Evolutionary conservation across 345 rosid genomes (phyloP).

Genomic region (Eutrema japonicum): DNA sequence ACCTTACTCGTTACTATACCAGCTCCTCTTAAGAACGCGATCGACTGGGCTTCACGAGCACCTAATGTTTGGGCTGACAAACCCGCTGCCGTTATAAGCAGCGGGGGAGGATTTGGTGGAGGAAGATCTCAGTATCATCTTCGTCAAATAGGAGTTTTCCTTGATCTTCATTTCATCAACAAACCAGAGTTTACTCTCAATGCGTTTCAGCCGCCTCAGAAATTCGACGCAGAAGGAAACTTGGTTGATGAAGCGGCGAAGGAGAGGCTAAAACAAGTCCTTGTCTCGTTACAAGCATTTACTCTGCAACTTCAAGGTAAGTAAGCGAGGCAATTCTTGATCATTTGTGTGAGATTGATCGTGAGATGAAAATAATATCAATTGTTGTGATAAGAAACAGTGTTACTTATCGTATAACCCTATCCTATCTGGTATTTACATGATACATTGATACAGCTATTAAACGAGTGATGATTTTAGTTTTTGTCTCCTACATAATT

Average conservation of each 20-base stretch:
- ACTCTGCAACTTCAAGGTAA: constrained; percentile 59
- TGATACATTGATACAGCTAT: neutral
- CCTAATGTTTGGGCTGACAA: constrained; percentile 84
- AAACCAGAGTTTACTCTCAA: constrained; percentile 75
- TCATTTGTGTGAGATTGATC: constrained; percentile 20
- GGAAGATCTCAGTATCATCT: constrained; percentile 75
- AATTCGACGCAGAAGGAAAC: constrained; percentile 75
- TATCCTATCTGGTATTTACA: neutral
- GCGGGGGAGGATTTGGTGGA: constrained; percentile 68
- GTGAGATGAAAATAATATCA: constrained; percentile 22
- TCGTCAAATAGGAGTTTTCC: constrained; percentile 78
- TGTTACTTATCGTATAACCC: neutral
- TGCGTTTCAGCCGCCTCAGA: constrained; percentile 76
- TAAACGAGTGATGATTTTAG: constrained; percentile 3
- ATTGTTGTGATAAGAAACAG: constrained; percentile 22
- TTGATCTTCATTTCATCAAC: constrained; percentile 90
- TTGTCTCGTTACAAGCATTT: constrained; percentile 62
- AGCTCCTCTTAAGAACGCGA: constrained; percentile 86
- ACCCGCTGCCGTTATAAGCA: constrained; percentile 79
- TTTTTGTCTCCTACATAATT: neutral
- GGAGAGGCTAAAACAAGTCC: constrained; percentile 58
- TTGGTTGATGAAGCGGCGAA: constrained; percentile 57
- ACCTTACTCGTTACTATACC: neutral
- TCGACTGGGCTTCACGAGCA: constrained; percentile 84
- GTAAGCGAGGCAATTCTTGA: constrained; percentile 14